phyloP scores from a whole-genome alignment of 179 eudicot genomes.

The Sideroxylon spinosum region DNA sequence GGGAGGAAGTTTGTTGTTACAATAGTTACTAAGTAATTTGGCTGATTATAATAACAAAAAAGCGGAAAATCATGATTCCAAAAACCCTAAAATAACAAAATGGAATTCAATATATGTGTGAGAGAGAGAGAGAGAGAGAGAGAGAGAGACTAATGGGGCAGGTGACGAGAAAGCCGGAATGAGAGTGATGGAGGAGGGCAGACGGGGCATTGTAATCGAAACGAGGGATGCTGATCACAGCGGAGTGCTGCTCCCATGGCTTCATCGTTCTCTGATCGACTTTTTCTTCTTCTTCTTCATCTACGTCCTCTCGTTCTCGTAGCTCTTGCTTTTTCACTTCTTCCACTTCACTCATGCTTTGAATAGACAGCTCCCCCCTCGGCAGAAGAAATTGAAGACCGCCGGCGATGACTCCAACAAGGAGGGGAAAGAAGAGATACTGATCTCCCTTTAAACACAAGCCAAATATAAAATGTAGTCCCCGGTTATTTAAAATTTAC shows the following conservation, averaged over 20 bases:
- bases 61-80: too few species aligned
- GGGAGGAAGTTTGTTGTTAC: too few species aligned
- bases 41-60: too few species aligned
- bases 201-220: slow-evolving; percentile 76
- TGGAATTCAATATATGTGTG: neutral
- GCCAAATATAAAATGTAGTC: too few species aligned
- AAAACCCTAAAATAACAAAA: too few species aligned
- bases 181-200: slow-evolving; percentile 53
- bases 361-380: too few species aligned
- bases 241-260: slow-evolving; percentile 83
- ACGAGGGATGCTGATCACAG: slow-evolving; percentile 70
- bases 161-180: slow-evolving; percentile 68
- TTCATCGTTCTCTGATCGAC: slow-evolving; percentile 34
- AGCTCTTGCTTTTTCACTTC: slow-evolving; percentile 12
- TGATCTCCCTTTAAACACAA: too few species aligned
- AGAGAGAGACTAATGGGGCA: slow-evolving; percentile 56
- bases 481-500: too few species aligned
- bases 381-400: too few species aligned
- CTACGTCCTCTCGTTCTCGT: neutral
- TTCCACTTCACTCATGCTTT: slow-evolving; percentile 30
- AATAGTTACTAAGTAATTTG: too few species aligned
- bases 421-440: too few species aligned
- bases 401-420: too few species aligned
- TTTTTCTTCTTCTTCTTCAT: slow-evolving; percentile 2
- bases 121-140: slow-evolving; percentile 6